Conservation (phyloP, 176 grass and related monocot species). For the Hordeum vulgare region DNA sequence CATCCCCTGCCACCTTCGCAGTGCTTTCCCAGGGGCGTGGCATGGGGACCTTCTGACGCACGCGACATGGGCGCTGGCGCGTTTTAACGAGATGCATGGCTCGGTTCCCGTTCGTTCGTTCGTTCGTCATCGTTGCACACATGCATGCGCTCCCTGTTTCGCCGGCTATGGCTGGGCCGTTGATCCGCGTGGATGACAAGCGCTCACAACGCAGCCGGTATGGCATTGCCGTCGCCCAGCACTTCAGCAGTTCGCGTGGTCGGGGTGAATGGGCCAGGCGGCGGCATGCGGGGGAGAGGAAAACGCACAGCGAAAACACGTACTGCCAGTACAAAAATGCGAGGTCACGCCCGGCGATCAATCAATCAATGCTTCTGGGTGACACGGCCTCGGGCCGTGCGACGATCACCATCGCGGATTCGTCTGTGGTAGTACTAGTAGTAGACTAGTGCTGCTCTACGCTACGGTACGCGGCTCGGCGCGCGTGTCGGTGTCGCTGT, state of each 20-base stretch:
- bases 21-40: not conserved
- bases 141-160: not conserved
- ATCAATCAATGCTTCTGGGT: not conserved
- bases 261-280: not conserved
- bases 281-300: not conserved
- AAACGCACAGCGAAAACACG: not conserved
- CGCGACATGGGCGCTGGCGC: not conserved
- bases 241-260: not conserved
- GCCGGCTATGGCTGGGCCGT: not conserved
- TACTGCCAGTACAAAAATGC: not conserved
- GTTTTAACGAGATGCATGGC: not conserved
- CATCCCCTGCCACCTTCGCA: not conserved
- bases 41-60: not conserved
- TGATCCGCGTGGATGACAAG: too few species aligned
- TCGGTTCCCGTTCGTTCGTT: too few species aligned
- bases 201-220: too few species aligned
- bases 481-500: not conserved
- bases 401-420: not conserved
- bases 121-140: not conserved
- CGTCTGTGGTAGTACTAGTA: too few species aligned
- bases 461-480: not conserved
- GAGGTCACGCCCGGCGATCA: not conserved
- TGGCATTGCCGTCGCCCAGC: too few species aligned
- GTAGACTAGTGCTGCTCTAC: too few species aligned
- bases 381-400: not conserved